Conservation (phyloP, 345 rosid genomes). For the Eucalyptus cladocalyx region DNA sequence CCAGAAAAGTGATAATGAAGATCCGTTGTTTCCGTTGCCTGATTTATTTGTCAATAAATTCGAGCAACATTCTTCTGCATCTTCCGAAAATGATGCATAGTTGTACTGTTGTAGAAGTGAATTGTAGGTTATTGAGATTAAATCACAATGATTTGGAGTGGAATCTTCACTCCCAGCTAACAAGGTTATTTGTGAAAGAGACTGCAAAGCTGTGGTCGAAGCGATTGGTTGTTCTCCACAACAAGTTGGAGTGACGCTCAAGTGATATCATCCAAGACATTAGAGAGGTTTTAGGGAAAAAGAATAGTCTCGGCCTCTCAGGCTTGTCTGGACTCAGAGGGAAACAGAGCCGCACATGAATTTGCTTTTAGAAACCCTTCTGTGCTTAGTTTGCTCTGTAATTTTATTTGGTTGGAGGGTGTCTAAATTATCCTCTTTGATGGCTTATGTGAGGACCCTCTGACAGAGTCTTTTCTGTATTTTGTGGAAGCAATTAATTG, state of each 20-base stretch:
- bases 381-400: neutral
- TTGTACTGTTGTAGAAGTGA: neutral
- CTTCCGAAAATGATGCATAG: conserved; percentile 11
- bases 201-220: neutral
- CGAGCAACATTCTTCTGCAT: neutral
- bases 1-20: conserved; percentile 1
- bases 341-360: neutral
- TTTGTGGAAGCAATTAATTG: neutral
- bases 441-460: neutral
- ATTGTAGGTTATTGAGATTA: neutral
- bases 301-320: neutral
- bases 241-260: neutral
- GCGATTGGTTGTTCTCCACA: neutral
- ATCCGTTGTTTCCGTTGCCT: conserved; percentile 26
- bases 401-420: neutral
- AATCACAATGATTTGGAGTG: neutral
- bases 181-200: neutral
- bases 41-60: conserved; percentile 4
- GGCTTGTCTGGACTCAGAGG: neutral
- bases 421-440: neutral
- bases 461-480: neutral
- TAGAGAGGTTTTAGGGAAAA: neutral
- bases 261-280: neutral
- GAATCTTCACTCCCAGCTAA: neutral
- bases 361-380: neutral